Base-by-base conservation (phyloP, 2,329 filamentous ascomycete species). In the Cladophialophora carrionii region DNA sequence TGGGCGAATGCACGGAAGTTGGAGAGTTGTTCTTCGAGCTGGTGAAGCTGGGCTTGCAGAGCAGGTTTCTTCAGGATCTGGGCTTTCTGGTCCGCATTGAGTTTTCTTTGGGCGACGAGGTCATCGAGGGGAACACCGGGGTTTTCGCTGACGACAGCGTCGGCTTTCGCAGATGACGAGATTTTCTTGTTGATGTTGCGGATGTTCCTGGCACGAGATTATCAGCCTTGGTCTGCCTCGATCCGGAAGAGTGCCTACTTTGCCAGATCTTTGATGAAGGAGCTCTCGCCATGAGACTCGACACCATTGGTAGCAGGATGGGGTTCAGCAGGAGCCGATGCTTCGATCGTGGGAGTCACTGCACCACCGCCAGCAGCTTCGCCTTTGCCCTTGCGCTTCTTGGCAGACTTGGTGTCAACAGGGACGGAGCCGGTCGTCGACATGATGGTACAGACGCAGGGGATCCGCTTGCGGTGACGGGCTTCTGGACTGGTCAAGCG, bases 171-270 rank as follows among this genome's bases (percentile, higher is more conserved):
- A 71, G 84, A 85, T 62, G 81, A 80, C 71, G 84, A 91, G 74
- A 98, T 88, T 81, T 97, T 97, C 86, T 97, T 98, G 83, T 88
- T 90, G 74, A 95, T 82, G 78, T 95, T 96, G 75, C 94, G 92
- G 73, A 97, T 90, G 78, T 87, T 92, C 84, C 92, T 96, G 66
- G 65, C 9, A 69, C 26, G 24, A 62, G 6, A 43, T 62, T 20
- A 51, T 65, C 65, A 59, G 60, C 32, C 31, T 20, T 8, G 43
- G 12, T 26, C 55, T 10, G 49, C 24, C 52, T 48, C 53, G 61
- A 70, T 62, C 57, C 41, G 60, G 14, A 32, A n/a, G 74, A 55
- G 41, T 48, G 24, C 6, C 14, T 81, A 96, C 93, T 96, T 97
- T 75, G 94, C 88, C 57, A 98, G 84, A 77, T 98, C 94, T 76